phyloP scores from a whole-genome alignment of 1,139 yeast genomes.

The Magnusiomyces suaveolens region DNA sequence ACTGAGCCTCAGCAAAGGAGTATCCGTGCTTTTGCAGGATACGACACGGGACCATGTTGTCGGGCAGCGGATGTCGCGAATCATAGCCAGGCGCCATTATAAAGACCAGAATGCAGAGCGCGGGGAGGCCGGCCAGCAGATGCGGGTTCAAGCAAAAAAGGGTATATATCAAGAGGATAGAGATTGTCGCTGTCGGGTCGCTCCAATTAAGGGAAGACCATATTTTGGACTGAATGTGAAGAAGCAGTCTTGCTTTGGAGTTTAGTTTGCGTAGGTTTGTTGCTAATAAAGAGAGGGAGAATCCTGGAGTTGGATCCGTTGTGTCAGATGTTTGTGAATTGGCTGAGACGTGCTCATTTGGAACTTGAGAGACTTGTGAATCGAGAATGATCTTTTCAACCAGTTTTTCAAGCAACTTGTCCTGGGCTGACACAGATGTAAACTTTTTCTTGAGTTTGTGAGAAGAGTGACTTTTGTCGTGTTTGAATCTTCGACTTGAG shows the following conservation, averaged over 20 bases:
- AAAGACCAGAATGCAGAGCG: slow-evolving; percentile 46
- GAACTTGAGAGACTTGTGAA: too few relatives aligned
- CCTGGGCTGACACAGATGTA: too few relatives aligned
- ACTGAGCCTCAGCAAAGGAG: slow-evolving; percentile 5
- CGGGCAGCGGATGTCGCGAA: slow-evolving; percentile 45
- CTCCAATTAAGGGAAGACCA: slow-evolving; percentile 13
- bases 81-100: slow-evolving; percentile 64
- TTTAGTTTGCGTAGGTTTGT: slow-evolving; percentile 13
- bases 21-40: slow-evolving; percentile 6
- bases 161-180: slow-evolving; percentile 29
- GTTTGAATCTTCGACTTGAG: too few relatives aligned
- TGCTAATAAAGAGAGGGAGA: slow-evolving; percentile 14
- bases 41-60: slow-evolving; percentile 14
- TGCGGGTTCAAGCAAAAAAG: slow-evolving; percentile 51
- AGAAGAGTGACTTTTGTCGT: too few relatives aligned
- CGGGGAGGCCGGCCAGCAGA: slow-evolving; percentile 54
- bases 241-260: slow-evolving; percentile 8
- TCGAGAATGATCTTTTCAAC: too few relatives aligned
- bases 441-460: too few relatives aligned
- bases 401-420: too few relatives aligned
- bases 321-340: too few relatives aligned
- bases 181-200: slow-evolving; percentile 23
- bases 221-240: slow-evolving; percentile 8
- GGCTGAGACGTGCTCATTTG: too few relatives aligned
- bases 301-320: slow-evolving; percentile 4